A percentile compares a stretch with the other conserved stretches of the same genome.
phyloP scores from a whole-genome alignment of 352 stramenopile genomes.

The Pythium monospermum region DNA sequence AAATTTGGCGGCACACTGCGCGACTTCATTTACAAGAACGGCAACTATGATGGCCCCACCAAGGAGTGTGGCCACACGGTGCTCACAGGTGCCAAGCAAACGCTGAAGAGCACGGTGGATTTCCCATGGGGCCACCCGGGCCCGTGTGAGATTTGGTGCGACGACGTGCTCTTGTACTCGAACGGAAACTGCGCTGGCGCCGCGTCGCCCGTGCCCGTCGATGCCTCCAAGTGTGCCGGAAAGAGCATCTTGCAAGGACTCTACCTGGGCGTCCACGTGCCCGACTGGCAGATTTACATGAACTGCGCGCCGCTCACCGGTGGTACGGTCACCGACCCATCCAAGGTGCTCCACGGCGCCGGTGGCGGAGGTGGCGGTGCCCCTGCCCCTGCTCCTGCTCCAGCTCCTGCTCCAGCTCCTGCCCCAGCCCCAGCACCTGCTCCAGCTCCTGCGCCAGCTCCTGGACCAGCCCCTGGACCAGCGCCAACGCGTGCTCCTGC shows the following conservation, averaged over 20 bases:
- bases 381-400: neutral
- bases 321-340: neutral
- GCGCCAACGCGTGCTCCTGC: neutral
- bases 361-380: neutral
- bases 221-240: conserved; percentile 23
- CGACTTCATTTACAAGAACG: neutral
- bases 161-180: conserved; percentile 13
- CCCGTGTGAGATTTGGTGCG: conserved; percentile 20
- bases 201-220: conserved; percentile 5
- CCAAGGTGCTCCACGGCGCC: neutral
- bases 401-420: neutral
- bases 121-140: conserved; percentile 1
- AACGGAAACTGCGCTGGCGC: conserved; percentile 17
- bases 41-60: neutral
- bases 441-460: neutral
- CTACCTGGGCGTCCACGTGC: conserved; percentile 28
- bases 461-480: neutral
- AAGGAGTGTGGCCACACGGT: neutral
- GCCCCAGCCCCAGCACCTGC: neutral
- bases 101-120: neutral
- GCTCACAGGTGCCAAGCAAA: neutral
- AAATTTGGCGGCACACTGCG: neutral
- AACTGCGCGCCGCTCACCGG: conserved; percentile 19
- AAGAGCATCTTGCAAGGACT: conserved; percentile 19
- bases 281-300: conserved; percentile 29